Conservation (phyloP, 73 alveolate genomes). For the Blepharisma stoltei region DNA sequence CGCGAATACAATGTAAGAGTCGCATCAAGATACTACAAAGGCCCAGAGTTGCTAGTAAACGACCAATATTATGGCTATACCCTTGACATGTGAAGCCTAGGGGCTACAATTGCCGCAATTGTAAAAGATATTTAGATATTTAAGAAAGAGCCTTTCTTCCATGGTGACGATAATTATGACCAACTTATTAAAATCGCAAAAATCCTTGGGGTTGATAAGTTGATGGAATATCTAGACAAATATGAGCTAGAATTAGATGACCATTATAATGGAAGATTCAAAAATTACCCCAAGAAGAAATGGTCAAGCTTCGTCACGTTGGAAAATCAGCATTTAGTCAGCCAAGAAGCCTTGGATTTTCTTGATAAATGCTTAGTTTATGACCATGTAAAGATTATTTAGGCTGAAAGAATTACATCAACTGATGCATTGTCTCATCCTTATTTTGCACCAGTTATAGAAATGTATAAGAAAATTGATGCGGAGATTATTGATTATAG, state of each 20-base stretch:
- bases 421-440: slow-evolving; percentile 95
- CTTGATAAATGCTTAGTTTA: slow-evolving; percentile 91
- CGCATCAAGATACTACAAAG: slow-evolving; percentile 95
- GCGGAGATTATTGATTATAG: no score
- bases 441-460: slow-evolving; percentile 82
- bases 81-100: slow-evolving; percentile 91
- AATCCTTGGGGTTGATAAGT: slow-evolving; percentile 87
- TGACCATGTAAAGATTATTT: slow-evolving; percentile 74
- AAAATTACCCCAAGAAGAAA: slow-evolving; percentile 57
- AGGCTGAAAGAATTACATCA: slow-evolving; percentile 88
- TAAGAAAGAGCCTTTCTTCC: slow-evolving; percentile 96
- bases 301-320: slow-evolving; percentile 80
- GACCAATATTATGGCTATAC: slow-evolving; percentile 83
- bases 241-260: slow-evolving; percentile 54
- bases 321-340: slow-evolving; percentile 82
- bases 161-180: slow-evolving; percentile 96
- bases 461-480: slow-evolving; percentile 30
- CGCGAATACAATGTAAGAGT: slow-evolving; percentile 95
- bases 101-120: slow-evolving; percentile 89
- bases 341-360: slow-evolving; percentile 92
- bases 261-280: slow-evolving; percentile 48
- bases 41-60: slow-evolving; percentile 84
- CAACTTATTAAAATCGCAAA: slow-evolving; percentile 94
- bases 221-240: slow-evolving; percentile 67
- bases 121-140: slow-evolving; percentile 64